Base-by-base conservation (phyloP, 495 filamentous ascomycete species). In the Aspergillus steynii region DNA sequence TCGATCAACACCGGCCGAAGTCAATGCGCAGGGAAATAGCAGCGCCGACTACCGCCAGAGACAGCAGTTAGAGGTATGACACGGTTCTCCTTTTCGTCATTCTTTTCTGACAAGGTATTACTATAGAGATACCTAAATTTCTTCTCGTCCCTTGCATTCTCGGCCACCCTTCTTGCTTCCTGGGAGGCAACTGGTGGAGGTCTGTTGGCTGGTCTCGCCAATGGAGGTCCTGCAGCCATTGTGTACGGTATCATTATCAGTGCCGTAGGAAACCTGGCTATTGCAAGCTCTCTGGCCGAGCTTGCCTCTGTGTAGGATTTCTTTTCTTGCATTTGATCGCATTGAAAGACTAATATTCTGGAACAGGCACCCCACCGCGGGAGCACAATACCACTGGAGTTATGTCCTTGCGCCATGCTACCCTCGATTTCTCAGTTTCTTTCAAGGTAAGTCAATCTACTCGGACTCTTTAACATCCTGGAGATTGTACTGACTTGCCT, bases 361-460 rank as follows among this genome's bases (percentile, higher is more conserved):
- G 26, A 32, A 56, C 47, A 71, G 74, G 59, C 64, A 71, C 49
- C 69, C 79, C 15, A 70, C 69, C 26, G 71, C 67, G 10, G 71
- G 70, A 45, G 78, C 75, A 26, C 80, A 83, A 63, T 82, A 82
- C 68, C 75, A 80, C 58, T 81, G 78, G 78, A 74, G 71, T 5
- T 68, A 71, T 58, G 65, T 79, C 46, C 72, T 82, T 49, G 77
- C 78, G 12, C 79, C 80, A 45, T 49, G 64, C 25, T 65, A 59
- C 9, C 76, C 61, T 37, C 61, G 73, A 26, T 77, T 81, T 45
- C 62, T 77, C 47, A 81, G 76, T 59, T 81, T 77, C 59, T 71
- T 81, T 37, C 74, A 77, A 51, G 79, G 76, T 71, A 46, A 47
- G 69, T 71, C 37, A 69, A 67, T 27, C 55, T 61, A 14, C 59